Percentiles rank a stretch among this genome's conserved stretches.
Evolutionary conservation across 371 early-diverging fungal genomes (phyloP).

Genomic region (Lichtheimia hyalospora): DNA sequence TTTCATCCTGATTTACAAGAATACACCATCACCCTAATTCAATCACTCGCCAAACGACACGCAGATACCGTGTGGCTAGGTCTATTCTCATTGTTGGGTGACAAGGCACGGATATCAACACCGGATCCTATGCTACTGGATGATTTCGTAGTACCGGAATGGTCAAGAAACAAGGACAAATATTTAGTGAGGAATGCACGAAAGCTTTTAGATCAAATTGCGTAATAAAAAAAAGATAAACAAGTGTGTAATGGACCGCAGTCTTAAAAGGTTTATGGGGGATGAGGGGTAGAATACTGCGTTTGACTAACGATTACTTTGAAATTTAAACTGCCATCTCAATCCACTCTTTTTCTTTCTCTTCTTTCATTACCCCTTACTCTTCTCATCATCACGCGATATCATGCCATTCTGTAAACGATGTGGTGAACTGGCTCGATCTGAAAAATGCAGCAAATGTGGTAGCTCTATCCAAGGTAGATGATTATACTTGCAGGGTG

Average conservation of each 20-base stretch:
- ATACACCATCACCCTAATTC: conserved; percentile 21
- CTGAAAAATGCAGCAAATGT: conserved; percentile 32
- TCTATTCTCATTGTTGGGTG: conserved; percentile 16
- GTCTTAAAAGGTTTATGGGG: too few species aligned
- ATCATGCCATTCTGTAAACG: conserved; percentile 35
- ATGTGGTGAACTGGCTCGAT: conserved; percentile 36
- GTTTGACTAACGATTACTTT: too few species aligned
- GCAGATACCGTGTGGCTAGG: conserved; percentile 49
- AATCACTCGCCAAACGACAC: conserved; percentile 21
- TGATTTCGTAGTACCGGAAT: conserved; percentile 29
- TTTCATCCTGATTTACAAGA: conserved; percentile 31
- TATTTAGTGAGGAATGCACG: conserved; percentile 8
- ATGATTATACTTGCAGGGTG: neutral
- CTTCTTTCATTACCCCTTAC: conserved; percentile 3
- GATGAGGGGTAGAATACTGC: too few species aligned
- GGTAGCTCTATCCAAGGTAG: conserved; percentile 23
- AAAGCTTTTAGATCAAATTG: neutral
- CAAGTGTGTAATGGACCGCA: neutral
- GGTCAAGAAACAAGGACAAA: conserved; percentile 14
- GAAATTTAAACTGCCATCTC: conserved; percentile 1
- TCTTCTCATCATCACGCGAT: neutral
- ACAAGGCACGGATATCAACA: conserved; percentile 1
- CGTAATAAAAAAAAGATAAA: neutral
- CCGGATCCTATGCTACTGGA: conserved; percentile 4
- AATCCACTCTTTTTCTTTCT: conserved; percentile 1